phyloP scores from a whole-genome alignment of 805 yeast genomes.

The Kazachstania martiniae region DNA sequence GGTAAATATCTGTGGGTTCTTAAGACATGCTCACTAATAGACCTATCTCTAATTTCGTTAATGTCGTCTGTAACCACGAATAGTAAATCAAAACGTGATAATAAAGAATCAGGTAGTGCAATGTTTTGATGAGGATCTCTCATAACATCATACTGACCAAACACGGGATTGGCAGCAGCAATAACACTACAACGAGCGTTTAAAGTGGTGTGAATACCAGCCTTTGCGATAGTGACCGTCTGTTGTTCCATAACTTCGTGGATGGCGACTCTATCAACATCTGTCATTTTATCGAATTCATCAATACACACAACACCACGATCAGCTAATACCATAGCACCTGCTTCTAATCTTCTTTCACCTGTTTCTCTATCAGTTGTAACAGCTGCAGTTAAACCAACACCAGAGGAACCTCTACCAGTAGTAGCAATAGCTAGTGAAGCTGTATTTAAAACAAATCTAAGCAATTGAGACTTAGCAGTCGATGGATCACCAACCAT shows the following conservation, averaged over 20 bases:
- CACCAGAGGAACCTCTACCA: conserved; percentile 99
- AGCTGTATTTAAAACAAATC: conserved; percentile 93
- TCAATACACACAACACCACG: conserved; percentile 96
- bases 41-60: conserved; percentile 70
- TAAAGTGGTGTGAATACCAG: conserved; percentile 92
- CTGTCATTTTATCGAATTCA: conserved; percentile 97
- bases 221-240: conserved; percentile 95
- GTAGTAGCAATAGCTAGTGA: conserved; percentile 94
- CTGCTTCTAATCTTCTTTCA: conserved; percentile 92
- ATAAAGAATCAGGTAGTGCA: conserved; percentile 89
- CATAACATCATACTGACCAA: conserved; percentile 91
- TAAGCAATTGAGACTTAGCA: conserved; percentile 89
- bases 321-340: conserved; percentile 98
- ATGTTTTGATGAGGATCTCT: conserved; percentile 94
- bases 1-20: conserved; percentile 87
- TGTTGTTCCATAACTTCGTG: conserved; percentile 99
- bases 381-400: conserved; percentile 98
- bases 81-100: conserved; percentile 91
- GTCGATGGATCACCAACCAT: conserved; percentile 99
- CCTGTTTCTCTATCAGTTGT: conserved; percentile 95
- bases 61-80: conserved; percentile 96
- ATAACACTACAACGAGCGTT: conserved; percentile 94
- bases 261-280: conserved; percentile 91
- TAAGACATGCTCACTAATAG: conserved; percentile 87
- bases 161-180: conserved; percentile 97